Base-by-base conservation (phyloP, 306 rosid species). In the Casuarina glauca region DNA sequence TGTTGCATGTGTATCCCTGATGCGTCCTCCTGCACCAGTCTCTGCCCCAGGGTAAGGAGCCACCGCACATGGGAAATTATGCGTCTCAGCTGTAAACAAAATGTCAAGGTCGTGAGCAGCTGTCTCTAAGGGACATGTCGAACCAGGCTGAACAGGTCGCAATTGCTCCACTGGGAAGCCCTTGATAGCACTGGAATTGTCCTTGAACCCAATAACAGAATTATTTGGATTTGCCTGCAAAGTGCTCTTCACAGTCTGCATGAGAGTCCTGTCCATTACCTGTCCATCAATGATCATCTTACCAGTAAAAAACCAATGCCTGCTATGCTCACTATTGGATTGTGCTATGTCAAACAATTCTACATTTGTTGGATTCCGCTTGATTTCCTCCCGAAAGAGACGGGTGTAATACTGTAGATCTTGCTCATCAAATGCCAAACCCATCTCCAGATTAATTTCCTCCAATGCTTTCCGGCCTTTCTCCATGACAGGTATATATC, bases 1-100 rank as follows among this genome's bases (percentile, higher is more conserved):
- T 39, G 98, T 91, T 4, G 98, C 98, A 83, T 94, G 98, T 9
- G 98, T 94, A 83, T 94, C 98, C 46, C 98, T 87, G 53, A 94
- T 91, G 52, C 98, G 97, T 69, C 98, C 98, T 69, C 98, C 98
- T 48, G 91, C 90, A 38, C 98, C 98, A 0, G 98, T 94, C 85
- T 94, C 98, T 26, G 97, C 96, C 58, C 98, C 97, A 38, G 98
- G 97, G 84, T 91, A 90, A 45, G 98, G 98, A 26, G 97, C 98
- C 82, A 94, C 98, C 9, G 98, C 97, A 83, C 98, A 94, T 17
- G 98, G 98, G 57, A 94, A 94, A 84, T 94, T 94, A 76, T 94
- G 97, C 42, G 98, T 93, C 86, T 93, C 98, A 3, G 98, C 98
- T 12, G 97, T 93, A 71, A 93, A 91, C 57, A 93, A 84, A 54